Evolutionary conservation across 768 basidiomycete species (phyloP), one percentile per base, ranked within the genome.

Genomic region (Leucocoprinus sp.): DNA sequence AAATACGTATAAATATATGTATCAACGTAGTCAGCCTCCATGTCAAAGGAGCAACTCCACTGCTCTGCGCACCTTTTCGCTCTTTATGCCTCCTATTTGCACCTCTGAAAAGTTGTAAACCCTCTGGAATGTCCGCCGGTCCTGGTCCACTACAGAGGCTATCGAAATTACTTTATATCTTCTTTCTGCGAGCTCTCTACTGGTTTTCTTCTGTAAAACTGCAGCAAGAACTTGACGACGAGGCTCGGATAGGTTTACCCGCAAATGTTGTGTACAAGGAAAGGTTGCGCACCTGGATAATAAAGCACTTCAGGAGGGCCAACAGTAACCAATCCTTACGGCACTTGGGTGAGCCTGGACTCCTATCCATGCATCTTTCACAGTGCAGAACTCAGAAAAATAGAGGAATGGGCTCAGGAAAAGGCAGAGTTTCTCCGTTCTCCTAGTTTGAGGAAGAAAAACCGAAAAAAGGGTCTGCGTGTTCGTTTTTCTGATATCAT

Each of bases 1-100:
- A n/a, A n/a, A n/a, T n/a, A n/a, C n/a, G n/a, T n/a, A n/a, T n/a
- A n/a, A n/a, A n/a, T n/a, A n/a, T n/a, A n/a, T n/a, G n/a, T n/a
- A n/a, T n/a, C n/a, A n/a, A 31, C 8, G 19, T 18, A 4, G 45
- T 47, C 45, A 47, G 45, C 45, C 45, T 24, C 45, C 17, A 22
- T 1, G 22, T n/a, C n/a, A n/a, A n/a, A n/a, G n/a, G n/a, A n/a
- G n/a, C n/a, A n/a, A n/a, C n/a, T n/a, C n/a, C n/a, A n/a, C n/a
- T n/a, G n/a, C n/a, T n/a, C n/a, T n/a, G n/a, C n/a, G n/a, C n/a
- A n/a, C n/a, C n/a, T n/a, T n/a, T n/a, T n/a, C n/a, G n/a, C n/a
- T n/a, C n/a, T n/a, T n/a, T n/a, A n/a, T n/a, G n/a, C n/a, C 23
- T n/a, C n/a, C 21, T 9, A 21, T 17, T 42, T 21, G 9, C 17